Evolutionary conservation across 495 filamentous ascomycete species (phyloP), one percentile per base, ranked within the genome.

Genomic region (Tuber aestivum): DNA sequence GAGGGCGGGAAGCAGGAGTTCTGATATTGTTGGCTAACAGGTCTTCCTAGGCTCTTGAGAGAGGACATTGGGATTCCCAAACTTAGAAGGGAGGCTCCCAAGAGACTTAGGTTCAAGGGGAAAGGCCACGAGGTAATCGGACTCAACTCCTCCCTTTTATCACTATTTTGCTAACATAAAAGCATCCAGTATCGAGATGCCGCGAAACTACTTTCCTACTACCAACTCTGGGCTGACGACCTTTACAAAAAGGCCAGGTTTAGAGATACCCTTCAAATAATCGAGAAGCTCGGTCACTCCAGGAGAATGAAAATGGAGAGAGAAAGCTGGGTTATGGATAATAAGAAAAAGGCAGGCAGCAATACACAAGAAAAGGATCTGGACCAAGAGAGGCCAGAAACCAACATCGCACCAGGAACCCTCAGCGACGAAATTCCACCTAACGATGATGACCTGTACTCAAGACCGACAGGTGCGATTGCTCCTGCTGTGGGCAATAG

Each of bases 181-280:
- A 40, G 72, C 61, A 70, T 61, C 48, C 75, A 97, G 93, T 99
- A 94, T 83, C 90, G 90, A 41, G 95, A 99, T 83, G 87, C 93
- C 3, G 87, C 91, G 3, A 90, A 91, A 70, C 87, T 99, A 18
- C 88, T 99, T 75, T 91, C 92, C 65, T 92, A 94, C 82, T 99
- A 98, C 83, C 95, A 98, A 83, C 85, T 96, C 78, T 99, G 95
- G 95, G 92, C 98, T 8, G 95, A 99, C 83, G 93, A 97, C 76
- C 87, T 99, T 38, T 99, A 93, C 79, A 96, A 95, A 68, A 93
- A 94, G 78, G 95, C 94, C 1, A 96, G 94, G 82, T 98, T 99
- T 76, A 87, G 91, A 38, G 96, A 99, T 81, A 95, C 92, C 7
- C 86, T 97, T 32, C 85, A 90, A 44, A 97, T 97, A 84, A 93